Evolutionary conservation across 1,284 basidiomycete species (phyloP).

Genomic region (Malassezia vespertilionis): DNA sequence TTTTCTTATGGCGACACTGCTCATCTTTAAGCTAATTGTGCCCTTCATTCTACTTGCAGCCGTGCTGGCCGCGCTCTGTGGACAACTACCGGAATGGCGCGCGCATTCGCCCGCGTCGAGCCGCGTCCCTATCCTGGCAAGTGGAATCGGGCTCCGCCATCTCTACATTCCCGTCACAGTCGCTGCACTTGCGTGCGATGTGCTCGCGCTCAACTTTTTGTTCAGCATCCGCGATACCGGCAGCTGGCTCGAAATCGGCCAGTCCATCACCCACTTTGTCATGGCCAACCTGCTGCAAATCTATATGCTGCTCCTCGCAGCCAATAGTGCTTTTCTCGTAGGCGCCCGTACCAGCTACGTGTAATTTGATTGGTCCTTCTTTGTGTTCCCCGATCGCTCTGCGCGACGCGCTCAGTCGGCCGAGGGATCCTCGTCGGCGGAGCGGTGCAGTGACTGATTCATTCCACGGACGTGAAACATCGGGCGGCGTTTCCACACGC

Average conservation of each 20-base stretch:
- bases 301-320: constrained; percentile 52
- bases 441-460: too few relatives aligned
- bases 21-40: constrained; percentile 55
- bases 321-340: constrained; percentile 19
- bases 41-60: constrained; percentile 60
- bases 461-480: too few relatives aligned
- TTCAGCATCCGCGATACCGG: constrained; percentile 70
- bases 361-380: too few relatives aligned
- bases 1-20: constrained; percentile 60
- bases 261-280: constrained; percentile 76
- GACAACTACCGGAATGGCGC: constrained; percentile 3
- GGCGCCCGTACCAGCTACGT: constrained; percentile 6
- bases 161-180: constrained; percentile 25
- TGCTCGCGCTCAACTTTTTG: constrained; percentile 64
- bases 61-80: constrained; percentile 48
- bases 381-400: constrained; percentile 24
- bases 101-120: constrained; percentile 6
- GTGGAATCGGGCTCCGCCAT: constrained; percentile 28
- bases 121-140: background rate
- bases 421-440: too few relatives aligned
- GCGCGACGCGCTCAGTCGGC: too few relatives aligned
- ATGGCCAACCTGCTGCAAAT: constrained; percentile 68
- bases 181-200: constrained; percentile 34
- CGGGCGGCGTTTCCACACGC: too few relatives aligned
- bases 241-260: constrained; percentile 81